phyloP scores from a whole-genome alignment of 2,329 filamentous ascomycete genomes.

The Curvularia sp. region DNA sequence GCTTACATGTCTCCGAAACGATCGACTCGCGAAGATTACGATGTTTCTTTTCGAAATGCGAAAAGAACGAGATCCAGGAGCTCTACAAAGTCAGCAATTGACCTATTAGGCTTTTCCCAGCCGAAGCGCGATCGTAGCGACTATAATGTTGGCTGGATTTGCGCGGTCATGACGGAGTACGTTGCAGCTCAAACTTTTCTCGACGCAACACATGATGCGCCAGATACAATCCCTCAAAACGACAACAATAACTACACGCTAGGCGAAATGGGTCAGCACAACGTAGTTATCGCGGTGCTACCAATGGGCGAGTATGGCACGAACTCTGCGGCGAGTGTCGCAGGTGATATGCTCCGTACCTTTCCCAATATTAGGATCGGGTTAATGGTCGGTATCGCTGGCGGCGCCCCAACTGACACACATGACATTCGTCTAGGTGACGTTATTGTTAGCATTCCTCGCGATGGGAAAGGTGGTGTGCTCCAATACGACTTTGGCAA shows the following conservation, averaged over 20 bases:
- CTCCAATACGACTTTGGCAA: not conserved
- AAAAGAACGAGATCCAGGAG: not conserved
- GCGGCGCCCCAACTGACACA: not conserved
- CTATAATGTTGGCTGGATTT: not conserved
- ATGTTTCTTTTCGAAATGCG: not conserved
- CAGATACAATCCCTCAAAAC: not conserved
- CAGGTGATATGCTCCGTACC: not conserved
- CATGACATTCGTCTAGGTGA: not conserved
- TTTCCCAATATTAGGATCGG: not conserved
- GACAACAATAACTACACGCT: not conserved
- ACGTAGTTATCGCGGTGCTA: not conserved
- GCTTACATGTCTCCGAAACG: not conserved
- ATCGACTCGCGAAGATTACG: not conserved
- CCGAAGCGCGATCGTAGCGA: not conserved
- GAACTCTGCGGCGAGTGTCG: not conserved
- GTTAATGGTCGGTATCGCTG: not conserved
- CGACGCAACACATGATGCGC: not conserved
- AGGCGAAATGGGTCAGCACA: not conserved
- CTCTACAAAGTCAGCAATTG: not conserved
- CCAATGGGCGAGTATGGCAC: not conserved
- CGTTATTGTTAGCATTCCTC: not conserved
- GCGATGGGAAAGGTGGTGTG: not conserved
- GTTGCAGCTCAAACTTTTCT: not conserved
- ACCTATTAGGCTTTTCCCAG: not conserved
- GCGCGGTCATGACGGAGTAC: not conserved